phyloP scores from a whole-genome alignment of 2,329 filamentous ascomycete species.

The Aspergillus sp. region DNA sequence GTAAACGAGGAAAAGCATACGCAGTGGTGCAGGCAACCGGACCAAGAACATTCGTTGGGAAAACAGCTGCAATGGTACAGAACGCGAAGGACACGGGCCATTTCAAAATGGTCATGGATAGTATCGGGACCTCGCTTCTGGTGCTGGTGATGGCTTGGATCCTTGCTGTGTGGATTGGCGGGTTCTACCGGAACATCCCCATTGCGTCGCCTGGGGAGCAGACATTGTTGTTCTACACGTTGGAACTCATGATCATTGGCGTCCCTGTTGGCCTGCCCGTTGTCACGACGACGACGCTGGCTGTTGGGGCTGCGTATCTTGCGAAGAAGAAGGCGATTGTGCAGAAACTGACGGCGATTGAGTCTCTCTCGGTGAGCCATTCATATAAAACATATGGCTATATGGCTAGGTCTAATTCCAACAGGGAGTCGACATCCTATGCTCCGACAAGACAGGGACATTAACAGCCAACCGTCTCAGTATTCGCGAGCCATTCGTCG shows the following conservation, averaged over 20 bases:
- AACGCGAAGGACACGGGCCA: slow-evolving; percentile 73
- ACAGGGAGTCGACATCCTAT: slow-evolving; percentile 70
- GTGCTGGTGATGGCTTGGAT: slow-evolving; percentile 77
- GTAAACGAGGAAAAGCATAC: slow-evolving; percentile 77
- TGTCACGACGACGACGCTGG: slow-evolving; percentile 74
- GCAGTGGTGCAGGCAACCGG: slow-evolving; percentile 67
- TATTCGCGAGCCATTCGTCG: slow-evolving; percentile 74
- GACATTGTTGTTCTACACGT: slow-evolving; percentile 67
- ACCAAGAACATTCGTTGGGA: slow-evolving; percentile 72
- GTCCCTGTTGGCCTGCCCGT: slow-evolving; percentile 78
- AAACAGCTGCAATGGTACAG: slow-evolving; percentile 71
- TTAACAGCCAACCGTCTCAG: slow-evolving; percentile 64
- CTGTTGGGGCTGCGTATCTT: slow-evolving; percentile 74
- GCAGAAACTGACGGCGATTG: slow-evolving; percentile 76
- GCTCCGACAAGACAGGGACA: slow-evolving; percentile 80
- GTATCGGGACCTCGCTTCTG: slow-evolving; percentile 70
- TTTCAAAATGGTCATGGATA: slow-evolving; percentile 82
- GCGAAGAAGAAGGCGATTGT: slow-evolving; percentile 78
- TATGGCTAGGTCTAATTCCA: not conserved
- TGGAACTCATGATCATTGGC: slow-evolving; percentile 73
- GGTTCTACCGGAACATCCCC: slow-evolving; percentile 70
- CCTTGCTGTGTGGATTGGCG: slow-evolving; percentile 72
- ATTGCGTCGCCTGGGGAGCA: slow-evolving; percentile 57
- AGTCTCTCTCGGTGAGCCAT: slow-evolving; percentile 63
- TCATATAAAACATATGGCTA: too few relatives aligned